Percentiles rank a stretch among this genome's conserved stretches.
Evolutionary conservation across 768 basidiomycete species (phyloP).

Genomic region (Pleurotus platypus): DNA sequence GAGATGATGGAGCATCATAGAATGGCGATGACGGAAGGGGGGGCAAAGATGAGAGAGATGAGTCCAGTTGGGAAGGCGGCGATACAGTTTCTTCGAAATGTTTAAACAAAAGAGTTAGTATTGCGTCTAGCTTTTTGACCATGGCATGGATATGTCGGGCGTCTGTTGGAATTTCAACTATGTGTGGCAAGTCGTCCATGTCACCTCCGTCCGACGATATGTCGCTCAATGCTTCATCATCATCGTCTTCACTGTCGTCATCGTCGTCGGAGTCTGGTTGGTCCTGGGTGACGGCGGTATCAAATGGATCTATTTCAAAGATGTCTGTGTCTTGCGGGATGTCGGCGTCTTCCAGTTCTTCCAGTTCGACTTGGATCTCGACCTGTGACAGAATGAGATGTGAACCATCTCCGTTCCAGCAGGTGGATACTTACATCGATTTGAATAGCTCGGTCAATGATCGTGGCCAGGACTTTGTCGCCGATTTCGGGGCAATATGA

Average conservation of each 20-base stretch:
- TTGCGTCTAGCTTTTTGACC: slow-evolving; percentile 89
- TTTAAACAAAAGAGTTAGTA: slow-evolving; percentile 80
- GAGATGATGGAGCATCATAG: slow-evolving; percentile 19
- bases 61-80: slow-evolving; percentile 12
- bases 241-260: slow-evolving; percentile 39
- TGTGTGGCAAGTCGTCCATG: slow-evolving; percentile 33
- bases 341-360: slow-evolving; percentile 79
- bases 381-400: slow-evolving; percentile 45
- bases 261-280: slow-evolving; percentile 55
- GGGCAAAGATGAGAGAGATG: slow-evolving; percentile 19
- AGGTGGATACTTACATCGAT: slow-evolving; percentile 71
- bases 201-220: slow-evolving; percentile 69
- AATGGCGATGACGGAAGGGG: slow-evolving; percentile 24
- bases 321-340: slow-evolving; percentile 51
- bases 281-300: slow-evolving; percentile 78
- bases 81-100: slow-evolving; percentile 60
- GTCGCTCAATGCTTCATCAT: slow-evolving; percentile 61
- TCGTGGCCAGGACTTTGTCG: slow-evolving; percentile 79
- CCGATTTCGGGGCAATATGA: slow-evolving; percentile 86
- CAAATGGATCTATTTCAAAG: slow-evolving; percentile 84
- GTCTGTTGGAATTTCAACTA: slow-evolving; percentile 47
- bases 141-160: slow-evolving; percentile 75
- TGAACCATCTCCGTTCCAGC: too few relatives aligned
- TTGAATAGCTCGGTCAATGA: slow-evolving; percentile 91
- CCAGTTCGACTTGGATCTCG: slow-evolving; percentile 94